phyloP scores from a whole-genome alignment of 192 early-diverging fungal genomes.

The Coemansia sp. region DNA sequence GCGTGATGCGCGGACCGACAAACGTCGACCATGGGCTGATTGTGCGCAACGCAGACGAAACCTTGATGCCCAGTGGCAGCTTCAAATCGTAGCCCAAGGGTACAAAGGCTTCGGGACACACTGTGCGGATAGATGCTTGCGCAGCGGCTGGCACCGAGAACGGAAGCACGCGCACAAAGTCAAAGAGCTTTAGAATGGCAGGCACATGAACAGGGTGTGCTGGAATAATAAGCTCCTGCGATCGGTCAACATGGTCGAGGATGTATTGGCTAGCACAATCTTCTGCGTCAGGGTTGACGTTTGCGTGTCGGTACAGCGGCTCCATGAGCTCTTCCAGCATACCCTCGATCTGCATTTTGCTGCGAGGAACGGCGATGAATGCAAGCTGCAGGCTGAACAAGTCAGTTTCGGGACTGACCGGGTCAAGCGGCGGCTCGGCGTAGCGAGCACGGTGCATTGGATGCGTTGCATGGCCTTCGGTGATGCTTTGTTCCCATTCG shows the following conservation, averaged over 20 bases:
- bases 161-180: slow-evolving; percentile 48
- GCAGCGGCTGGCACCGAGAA: slow-evolving; percentile 44
- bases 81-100: slow-evolving; percentile 53
- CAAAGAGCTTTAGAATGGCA: slow-evolving; percentile 56
- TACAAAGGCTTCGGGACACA: slow-evolving; percentile 39
- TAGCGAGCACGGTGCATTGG: slow-evolving; percentile 68
- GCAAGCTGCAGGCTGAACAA: slow-evolving; percentile 46
- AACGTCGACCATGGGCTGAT: slow-evolving; percentile 65
- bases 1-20: slow-evolving; percentile 58
- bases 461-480: slow-evolving; percentile 70
- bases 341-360: slow-evolving; percentile 50
- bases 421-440: slow-evolving; percentile 57
- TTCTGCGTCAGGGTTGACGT: slow-evolving; percentile 1
- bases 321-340: slow-evolving; percentile 40
- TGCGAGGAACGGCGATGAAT: slow-evolving; percentile 57
- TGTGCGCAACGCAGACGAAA: slow-evolving; percentile 65
- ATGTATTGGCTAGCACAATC: slow-evolving; percentile 15
- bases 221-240: slow-evolving; percentile 55
- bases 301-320: slow-evolving; percentile 36
- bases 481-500: slow-evolving; percentile 66
- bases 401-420: slow-evolving; percentile 44
- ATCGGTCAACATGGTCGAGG: slow-evolving; percentile 23
- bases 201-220: slow-evolving; percentile 65
- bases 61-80: slow-evolving; percentile 63
- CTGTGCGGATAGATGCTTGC: slow-evolving; percentile 64